Conservation (phyloP, 306 rosid species). For the Cicer cuneatum region DNA sequence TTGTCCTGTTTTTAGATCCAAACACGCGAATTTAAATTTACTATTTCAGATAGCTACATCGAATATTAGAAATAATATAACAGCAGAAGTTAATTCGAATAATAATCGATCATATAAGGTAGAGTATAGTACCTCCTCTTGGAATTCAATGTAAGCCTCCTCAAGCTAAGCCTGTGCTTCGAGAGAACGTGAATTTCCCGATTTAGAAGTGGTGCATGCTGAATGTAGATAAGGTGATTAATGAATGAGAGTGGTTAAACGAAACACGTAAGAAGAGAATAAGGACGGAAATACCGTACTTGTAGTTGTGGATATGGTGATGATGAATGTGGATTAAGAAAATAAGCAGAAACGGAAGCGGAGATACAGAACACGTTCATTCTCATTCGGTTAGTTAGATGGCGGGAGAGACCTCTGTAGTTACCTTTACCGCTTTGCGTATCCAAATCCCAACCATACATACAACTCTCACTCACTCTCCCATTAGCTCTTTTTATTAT, state of each 20-base stretch:
- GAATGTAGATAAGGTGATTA: background rate
- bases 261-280: background rate
- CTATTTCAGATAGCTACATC: conserved; percentile 45
- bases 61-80: conserved; percentile 11
- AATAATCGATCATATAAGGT: background rate
- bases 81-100: background rate
- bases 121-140: conserved; percentile 59
- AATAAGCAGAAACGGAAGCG: conserved; percentile 40
- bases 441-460: conserved; percentile 48
- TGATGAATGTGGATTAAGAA: conserved; percentile 35
- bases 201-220: conserved; percentile 39
- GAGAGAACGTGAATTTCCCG: conserved; percentile 45
- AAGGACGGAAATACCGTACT: conserved; percentile 34
- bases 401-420: conserved; percentile 68
- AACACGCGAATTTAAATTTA: conserved; percentile 72
- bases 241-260: background rate
- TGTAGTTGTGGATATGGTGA: background rate
- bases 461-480: background rate
- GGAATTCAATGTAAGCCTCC: conserved; percentile 42
- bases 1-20: conserved; percentile 92
- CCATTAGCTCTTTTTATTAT: background rate
- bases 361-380: conserved; percentile 52
- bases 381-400: conserved; percentile 42
- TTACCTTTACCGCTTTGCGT: conserved; percentile 46
- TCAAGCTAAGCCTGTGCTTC: conserved; percentile 39